A percentile compares a stretch with the other conserved stretches of the same genome.
phyloP scores from a whole-genome alignment of 495 filamentous ascomycete species.

The Endocarpon pusillum region DNA sequence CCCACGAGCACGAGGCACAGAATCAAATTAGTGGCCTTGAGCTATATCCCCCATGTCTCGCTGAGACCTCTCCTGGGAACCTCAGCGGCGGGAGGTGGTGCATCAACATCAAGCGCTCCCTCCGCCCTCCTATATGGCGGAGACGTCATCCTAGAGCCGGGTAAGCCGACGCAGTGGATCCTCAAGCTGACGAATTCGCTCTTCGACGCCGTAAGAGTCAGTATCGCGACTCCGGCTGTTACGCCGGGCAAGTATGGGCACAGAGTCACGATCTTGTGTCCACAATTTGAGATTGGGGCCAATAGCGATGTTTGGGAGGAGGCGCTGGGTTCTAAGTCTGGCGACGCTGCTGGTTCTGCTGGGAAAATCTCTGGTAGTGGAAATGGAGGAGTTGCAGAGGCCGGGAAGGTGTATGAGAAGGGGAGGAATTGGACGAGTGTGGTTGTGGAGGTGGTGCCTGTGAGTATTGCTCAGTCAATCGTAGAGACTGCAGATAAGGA shows the following conservation, averaged over 20 bases:
- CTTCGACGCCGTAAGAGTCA: constrained; percentile 76
- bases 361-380: too few species aligned
- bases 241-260: constrained; percentile 64
- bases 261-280: constrained; percentile 82
- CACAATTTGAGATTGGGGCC: constrained; percentile 85
- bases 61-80: constrained; percentile 44
- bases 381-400: constrained; percentile 51
- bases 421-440: constrained; percentile 92
- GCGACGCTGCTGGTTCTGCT: constrained; percentile 14
- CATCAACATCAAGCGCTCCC: constrained; percentile 12
- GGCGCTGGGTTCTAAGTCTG: constrained; percentile 54
- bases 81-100: constrained; percentile 10
- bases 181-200: constrained; percentile 85
- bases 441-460: constrained; percentile 77
- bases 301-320: constrained; percentile 96
- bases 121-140: constrained; percentile 20
- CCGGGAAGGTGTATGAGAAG: constrained; percentile 86
- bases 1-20: constrained; percentile 70
- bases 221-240: constrained; percentile 64
- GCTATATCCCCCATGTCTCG: constrained; percentile 67
- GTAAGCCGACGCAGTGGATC: constrained; percentile 61
- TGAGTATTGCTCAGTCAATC: constrained; percentile 21
- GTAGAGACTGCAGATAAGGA: neutral
- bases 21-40: constrained; percentile 74
- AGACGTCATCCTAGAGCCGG: constrained; percentile 35